These are phyloP conservation scores for Acrocalymma vagum DNA, from an alignment of 2,329 filamentous ascomycete genomes.

Conservation along the genomic window DNA sequence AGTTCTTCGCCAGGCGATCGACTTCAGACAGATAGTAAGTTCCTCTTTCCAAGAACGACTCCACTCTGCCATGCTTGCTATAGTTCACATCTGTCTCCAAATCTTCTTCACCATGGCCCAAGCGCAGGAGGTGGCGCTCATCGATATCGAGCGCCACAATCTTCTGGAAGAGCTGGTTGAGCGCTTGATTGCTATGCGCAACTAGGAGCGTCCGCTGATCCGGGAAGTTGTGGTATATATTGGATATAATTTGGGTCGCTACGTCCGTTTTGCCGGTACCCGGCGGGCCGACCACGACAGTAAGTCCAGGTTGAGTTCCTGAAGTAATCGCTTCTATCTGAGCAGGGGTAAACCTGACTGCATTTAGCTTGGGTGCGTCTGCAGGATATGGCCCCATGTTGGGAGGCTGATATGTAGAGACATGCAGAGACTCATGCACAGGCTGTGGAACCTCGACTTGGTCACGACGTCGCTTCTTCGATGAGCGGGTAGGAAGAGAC, in stretches of 20 bases:
- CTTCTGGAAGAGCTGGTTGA: constrained; percentile 98
- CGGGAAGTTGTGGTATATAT: constrained; percentile 98
- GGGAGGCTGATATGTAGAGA: constrained; percentile 87
- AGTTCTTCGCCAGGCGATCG: constrained; percentile 81
- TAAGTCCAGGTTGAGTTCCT: constrained; percentile 91
- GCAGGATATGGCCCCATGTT: constrained; percentile 91
- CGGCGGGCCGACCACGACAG: constrained; percentile 91
- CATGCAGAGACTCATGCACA: constrained; percentile 74
- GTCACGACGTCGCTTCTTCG: constrained; percentile 89
- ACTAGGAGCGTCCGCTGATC: constrained; percentile 89
- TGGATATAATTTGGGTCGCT: constrained; percentile 97
- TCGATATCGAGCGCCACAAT: constrained; percentile 97
- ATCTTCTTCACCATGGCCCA: constrained; percentile 96
- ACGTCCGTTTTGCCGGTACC: constrained; percentile 99
- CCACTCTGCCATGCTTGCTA: constrained; percentile 92
- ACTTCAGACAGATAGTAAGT: constrained; percentile 82
- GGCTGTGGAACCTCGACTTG: constrained; percentile 70
- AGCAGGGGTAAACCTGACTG: constrained; percentile 86
- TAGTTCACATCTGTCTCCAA: constrained; percentile 86
- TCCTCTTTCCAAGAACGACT: constrained; percentile 92
- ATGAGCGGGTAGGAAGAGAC: constrained; percentile 63
- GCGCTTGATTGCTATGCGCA: constrained; percentile 95
- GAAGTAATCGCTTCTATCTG: constrained; percentile 94
- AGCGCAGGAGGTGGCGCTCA: constrained; percentile 86
- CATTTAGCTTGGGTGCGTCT: constrained; percentile 82